Conservation (phyloP, 78 protist species). For the Andalucia godoyi region DNA sequence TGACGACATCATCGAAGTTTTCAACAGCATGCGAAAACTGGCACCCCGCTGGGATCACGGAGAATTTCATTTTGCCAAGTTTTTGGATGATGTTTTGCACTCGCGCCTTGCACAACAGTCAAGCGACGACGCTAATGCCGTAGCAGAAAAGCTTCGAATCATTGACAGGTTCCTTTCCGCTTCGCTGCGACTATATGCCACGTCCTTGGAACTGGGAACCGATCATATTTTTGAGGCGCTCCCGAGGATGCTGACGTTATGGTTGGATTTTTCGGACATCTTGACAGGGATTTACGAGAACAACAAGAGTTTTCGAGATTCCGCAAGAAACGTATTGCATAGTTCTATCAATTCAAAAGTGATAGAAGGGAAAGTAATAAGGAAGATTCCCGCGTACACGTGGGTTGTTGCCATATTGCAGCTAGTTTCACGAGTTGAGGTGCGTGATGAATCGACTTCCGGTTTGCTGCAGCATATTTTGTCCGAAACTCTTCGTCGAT, state of each 20-base stretch:
- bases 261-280: slow-evolving; percentile 4
- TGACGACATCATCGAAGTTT: too few relatives aligned
- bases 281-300: slow-evolving; percentile 8
- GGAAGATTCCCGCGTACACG: slow-evolving; percentile 16
- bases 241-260: not conserved
- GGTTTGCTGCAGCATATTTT: slow-evolving; percentile 18
- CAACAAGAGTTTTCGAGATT: not conserved
- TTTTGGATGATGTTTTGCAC: not conserved
- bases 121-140: not conserved
- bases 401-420: slow-evolving; percentile 60
- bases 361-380: not conserved
- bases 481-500: slow-evolving; percentile 6
- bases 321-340: not conserved
- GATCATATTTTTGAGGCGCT: not conserved
- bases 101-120: not conserved
- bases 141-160: not conserved
- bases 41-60: not conserved
- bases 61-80: not conserved
- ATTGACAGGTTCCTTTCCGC: not conserved
- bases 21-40: not conserved
- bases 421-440: slow-evolving; percentile 53
- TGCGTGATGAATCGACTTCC: slow-evolving; percentile 7
- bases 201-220: not conserved
- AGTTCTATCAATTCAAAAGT: not conserved
- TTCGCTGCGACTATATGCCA: not conserved